Conservation (phyloP, 1,139 yeast species). For the Scheffersomyces lignicola region DNA sequence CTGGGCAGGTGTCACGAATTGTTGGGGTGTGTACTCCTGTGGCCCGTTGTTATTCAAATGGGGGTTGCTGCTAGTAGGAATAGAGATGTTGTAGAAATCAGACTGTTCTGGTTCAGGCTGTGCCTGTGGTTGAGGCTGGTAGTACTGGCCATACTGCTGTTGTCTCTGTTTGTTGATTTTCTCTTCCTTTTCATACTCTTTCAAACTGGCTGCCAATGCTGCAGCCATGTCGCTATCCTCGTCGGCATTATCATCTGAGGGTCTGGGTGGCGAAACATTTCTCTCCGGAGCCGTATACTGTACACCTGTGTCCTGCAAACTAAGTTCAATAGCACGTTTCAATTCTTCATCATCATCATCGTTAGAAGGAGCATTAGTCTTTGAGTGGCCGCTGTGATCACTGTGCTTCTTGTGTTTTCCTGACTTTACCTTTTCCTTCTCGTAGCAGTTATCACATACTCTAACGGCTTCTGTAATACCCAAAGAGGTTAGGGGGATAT, state of each 20-base stretch:
- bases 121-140: conserved; percentile 8
- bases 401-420: conserved; percentile 8
- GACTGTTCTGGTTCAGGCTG: conserved; percentile 8
- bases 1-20: conserved; percentile 6
- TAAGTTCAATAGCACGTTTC: conserved; percentile 73
- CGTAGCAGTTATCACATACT: conserved; percentile 89
- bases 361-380: conserved; percentile 12
- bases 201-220: conserved; percentile 91
- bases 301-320: conserved; percentile 58
- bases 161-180: conserved; percentile 16
- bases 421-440: conserved; percentile 37
- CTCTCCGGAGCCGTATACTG: conserved; percentile 15
- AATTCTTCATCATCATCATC: conserved; percentile 75
- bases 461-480: conserved; percentile 91
- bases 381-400: background rate
- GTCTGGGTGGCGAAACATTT: conserved; percentile 6
- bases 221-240: conserved; percentile 91
- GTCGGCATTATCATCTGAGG: conserved; percentile 47
- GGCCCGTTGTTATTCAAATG: background rate
- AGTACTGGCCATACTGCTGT: conserved; percentile 13
- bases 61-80: conserved; percentile 5
- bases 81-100: conserved; percentile 10
- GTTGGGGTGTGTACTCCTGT: conserved; percentile 10
- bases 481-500: conserved; percentile 69
- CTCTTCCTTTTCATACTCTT: conserved; percentile 60